Evolutionary conservation across 306 rosid species (phyloP).

Genomic region (Ziziphus jujuba): DNA sequence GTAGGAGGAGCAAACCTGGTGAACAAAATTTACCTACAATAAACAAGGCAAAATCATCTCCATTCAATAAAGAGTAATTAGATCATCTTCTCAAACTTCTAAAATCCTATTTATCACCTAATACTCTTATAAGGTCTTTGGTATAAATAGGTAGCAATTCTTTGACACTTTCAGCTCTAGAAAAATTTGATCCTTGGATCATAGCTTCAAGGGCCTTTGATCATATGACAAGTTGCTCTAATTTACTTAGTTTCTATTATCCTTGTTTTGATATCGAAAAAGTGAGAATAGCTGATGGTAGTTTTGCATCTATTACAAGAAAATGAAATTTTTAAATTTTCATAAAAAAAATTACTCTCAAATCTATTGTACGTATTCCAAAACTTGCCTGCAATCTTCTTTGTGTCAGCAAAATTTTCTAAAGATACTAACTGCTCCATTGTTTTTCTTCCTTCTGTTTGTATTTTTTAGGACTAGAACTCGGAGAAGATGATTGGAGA

Average conservation of each 20-base stretch:
- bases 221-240: not conserved
- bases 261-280: not conserved
- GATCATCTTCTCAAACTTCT: too few species aligned
- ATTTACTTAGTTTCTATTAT: not conserved
- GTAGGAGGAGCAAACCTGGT: not conserved
- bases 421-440: not conserved
- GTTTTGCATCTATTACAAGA: not conserved
- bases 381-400: not conserved
- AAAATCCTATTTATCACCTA: not conserved
- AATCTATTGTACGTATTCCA: not conserved
- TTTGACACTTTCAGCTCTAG: too few species aligned
- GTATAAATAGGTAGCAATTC: slow-evolving; percentile 4
- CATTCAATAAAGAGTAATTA: too few species aligned
- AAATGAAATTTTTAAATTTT: not conserved
- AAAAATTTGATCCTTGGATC: not conserved
- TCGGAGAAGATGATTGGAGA: not conserved
- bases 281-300: not conserved
- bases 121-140: not conserved
- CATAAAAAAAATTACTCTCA: not conserved
- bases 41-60: too few species aligned
- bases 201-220: slow-evolving; percentile 1
- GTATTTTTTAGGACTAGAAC: not conserved
- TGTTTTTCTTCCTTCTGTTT: not conserved
- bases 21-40: too few species aligned
- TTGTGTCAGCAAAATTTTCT: not conserved